A percentile compares a stretch with the other conserved stretches of the same genome.
Conservation (phyloP, 2,329 filamentous ascomycete species). For the Colletotrichum plurivorum region DNA sequence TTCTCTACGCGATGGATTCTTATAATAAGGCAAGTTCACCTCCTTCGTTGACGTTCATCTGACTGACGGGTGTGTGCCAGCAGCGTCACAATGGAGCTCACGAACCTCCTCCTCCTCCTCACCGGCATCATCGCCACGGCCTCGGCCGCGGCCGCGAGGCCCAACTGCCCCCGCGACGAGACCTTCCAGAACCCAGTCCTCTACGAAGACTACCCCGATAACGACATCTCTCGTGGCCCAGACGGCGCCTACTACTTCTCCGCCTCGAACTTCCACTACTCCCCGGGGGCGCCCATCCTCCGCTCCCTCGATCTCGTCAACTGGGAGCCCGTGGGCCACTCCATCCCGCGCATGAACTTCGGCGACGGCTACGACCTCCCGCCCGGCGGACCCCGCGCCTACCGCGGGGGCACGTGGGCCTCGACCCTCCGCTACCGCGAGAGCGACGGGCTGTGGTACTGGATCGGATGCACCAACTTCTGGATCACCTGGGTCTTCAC, state of each 20-base stretch:
- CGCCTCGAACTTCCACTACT: conserved; percentile 70
- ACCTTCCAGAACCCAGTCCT: conserved; percentile 66
- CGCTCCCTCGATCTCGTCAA: conserved; percentile 69
- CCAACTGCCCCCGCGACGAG: conserved; percentile 21
- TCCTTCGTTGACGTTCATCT: background rate
- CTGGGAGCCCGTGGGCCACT: conserved; percentile 63
- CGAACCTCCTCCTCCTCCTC: background rate
- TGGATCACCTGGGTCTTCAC: conserved; percentile 68
- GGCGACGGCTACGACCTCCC: conserved; percentile 63
- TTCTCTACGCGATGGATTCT: background rate
- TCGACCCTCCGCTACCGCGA: conserved; percentile 66
- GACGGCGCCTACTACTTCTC: conserved; percentile 68
- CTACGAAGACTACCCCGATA: conserved; percentile 69
- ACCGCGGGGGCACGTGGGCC: conserved; percentile 70
- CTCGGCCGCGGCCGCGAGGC: background rate
- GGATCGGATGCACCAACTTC: conserved; percentile 69
- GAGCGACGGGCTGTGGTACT: conserved; percentile 66
- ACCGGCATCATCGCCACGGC: background rate
- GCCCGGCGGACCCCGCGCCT: conserved; percentile 55
- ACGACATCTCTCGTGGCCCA: conserved; percentile 66
- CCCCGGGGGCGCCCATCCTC: conserved; percentile 69
- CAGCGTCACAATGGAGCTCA: background rate
- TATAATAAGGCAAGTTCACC: background rate
- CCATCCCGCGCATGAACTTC: conserved; percentile 61
- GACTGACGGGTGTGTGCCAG: background rate